Conservation (phyloP, 2,329 filamentous ascomycete genomes). For the Sarocladium oryzae region DNA sequence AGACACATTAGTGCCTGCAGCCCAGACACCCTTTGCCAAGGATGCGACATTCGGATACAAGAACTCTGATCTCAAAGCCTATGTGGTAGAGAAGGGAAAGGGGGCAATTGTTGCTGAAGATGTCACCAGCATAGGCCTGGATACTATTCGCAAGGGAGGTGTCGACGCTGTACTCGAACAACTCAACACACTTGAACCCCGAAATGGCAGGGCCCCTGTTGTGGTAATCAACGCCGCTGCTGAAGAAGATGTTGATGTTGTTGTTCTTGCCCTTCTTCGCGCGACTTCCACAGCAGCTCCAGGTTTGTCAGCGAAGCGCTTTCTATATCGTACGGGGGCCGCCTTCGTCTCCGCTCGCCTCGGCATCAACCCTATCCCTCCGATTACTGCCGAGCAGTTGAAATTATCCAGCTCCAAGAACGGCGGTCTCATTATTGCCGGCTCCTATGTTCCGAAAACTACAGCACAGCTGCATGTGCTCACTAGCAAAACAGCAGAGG, state of each 20-base stretch:
- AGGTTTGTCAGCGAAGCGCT: conserved; percentile 21
- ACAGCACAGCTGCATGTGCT: conserved; percentile 45
- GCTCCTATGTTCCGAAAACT: conserved; percentile 54
- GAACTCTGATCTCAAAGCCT: conserved; percentile 43
- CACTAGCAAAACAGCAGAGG: conserved; percentile 25
- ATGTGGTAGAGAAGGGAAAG: conserved; percentile 46
- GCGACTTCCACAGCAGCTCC: conserved; percentile 18
- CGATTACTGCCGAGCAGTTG: conserved; percentile 40
- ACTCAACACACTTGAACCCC: conserved; percentile 28
- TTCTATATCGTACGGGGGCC: conserved; percentile 33
- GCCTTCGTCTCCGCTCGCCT: conserved; percentile 41
- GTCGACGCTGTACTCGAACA: conserved; percentile 33
- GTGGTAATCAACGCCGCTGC: conserved; percentile 47
- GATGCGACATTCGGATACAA: conserved; percentile 53
- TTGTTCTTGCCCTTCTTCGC: conserved; percentile 40
- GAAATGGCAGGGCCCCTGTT: conserved; percentile 23
- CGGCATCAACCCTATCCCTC: conserved; percentile 44
- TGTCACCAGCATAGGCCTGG: conserved; percentile 36
- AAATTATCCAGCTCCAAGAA: conserved; percentile 23
- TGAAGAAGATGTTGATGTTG: conserved; percentile 49
- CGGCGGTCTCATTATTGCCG: conserved; percentile 48
- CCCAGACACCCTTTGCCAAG: conserved; percentile 47
- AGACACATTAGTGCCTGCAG: conserved; percentile 35
- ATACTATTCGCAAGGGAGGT: conserved; percentile 41
- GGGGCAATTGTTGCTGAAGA: conserved; percentile 31